These are phyloP conservation scores for Hawksworthiomyces lignivorus DNA, from an alignment of 2,329 filamentous ascomycete species.

Conservation along the genomic window DNA sequence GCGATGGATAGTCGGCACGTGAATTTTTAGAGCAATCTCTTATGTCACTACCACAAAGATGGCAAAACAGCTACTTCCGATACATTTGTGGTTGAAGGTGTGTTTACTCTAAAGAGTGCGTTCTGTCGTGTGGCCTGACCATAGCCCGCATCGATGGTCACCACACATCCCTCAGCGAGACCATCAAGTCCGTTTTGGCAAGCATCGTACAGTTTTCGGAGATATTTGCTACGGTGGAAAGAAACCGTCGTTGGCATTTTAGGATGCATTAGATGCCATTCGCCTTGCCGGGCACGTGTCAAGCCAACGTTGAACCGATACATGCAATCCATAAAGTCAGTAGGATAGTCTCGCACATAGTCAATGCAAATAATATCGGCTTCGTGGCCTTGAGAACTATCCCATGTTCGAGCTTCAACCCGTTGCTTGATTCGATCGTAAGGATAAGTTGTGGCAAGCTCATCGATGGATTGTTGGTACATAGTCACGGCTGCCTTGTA, in stretches of 20 bases:
- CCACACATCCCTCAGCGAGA: constrained; percentile 11
- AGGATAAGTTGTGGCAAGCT: constrained; percentile 21
- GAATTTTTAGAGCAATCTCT: too few species aligned
- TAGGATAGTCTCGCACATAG: constrained; percentile 32
- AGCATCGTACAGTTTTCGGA: constrained; percentile 13
- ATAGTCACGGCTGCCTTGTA: constrained; percentile 31
- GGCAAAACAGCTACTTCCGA: too few species aligned
- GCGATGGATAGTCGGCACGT: too few species aligned
- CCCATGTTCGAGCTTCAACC: constrained; percentile 35
- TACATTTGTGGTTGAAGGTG: too few species aligned
- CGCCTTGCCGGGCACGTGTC: constrained; percentile 36
- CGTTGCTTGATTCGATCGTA: constrained; percentile 14
- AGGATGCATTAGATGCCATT: constrained; percentile 37
- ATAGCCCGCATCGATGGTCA: neutral
- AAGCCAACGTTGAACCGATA: constrained; percentile 39
- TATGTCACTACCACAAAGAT: too few species aligned
- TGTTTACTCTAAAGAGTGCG: too few species aligned
- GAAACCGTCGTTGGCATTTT: constrained; percentile 19
- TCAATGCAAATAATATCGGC: constrained; percentile 41
- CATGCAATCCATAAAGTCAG: constrained; percentile 35
- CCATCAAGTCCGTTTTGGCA: constrained; percentile 9
- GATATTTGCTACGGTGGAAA: constrained; percentile 10
- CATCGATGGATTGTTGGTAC: constrained; percentile 24
- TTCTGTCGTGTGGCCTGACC: too few species aligned
- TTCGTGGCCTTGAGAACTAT: constrained; percentile 39